These are phyloP conservation scores for Hanseniaspora jakobsenii DNA, from an alignment of 805 yeast genomes.

Conservation along the genomic window DNA sequence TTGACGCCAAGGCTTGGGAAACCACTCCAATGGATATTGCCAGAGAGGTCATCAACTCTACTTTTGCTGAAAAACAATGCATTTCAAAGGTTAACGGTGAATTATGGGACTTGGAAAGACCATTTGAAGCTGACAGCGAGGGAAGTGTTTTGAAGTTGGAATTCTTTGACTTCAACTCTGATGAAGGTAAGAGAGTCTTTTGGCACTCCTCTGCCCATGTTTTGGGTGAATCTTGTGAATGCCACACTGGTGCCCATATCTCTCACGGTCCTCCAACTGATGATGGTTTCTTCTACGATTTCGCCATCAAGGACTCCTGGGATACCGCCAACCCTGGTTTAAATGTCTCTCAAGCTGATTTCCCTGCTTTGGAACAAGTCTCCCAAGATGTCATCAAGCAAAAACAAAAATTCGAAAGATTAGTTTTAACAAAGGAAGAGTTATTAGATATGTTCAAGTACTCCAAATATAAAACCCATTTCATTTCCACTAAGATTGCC, in stretches of 20 bases:
- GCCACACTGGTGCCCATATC: constrained; percentile 88
- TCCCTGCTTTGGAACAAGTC: constrained; percentile 68
- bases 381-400: constrained; percentile 86
- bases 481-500: constrained; percentile 79
- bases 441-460: constrained; percentile 84
- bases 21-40: constrained; percentile 86
- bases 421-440: constrained; percentile 84
- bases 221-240: constrained; percentile 94
- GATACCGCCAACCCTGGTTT: constrained; percentile 49
- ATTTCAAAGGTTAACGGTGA: constrained; percentile 83
- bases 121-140: constrained; percentile 58
- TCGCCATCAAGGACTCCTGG: constrained; percentile 46
- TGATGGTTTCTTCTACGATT: constrained; percentile 95
- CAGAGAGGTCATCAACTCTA: constrained; percentile 57
- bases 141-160: constrained; percentile 39
- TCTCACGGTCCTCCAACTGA: constrained; percentile 94
- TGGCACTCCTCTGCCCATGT: constrained; percentile 99
- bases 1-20: constrained; percentile 75
- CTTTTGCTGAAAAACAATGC: constrained; percentile 78
- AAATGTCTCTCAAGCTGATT: constrained; percentile 71
- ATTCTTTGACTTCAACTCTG: constrained; percentile 78
- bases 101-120: constrained; percentile 93
- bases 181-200: constrained; percentile 91
- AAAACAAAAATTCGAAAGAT: constrained; percentile 88
- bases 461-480: constrained; percentile 87